Percentiles rank a stretch among this genome's conserved stretches.
phyloP scores from a whole-genome alignment of 768 basidiomycete genomes.

The Pholiota molesta region DNA sequence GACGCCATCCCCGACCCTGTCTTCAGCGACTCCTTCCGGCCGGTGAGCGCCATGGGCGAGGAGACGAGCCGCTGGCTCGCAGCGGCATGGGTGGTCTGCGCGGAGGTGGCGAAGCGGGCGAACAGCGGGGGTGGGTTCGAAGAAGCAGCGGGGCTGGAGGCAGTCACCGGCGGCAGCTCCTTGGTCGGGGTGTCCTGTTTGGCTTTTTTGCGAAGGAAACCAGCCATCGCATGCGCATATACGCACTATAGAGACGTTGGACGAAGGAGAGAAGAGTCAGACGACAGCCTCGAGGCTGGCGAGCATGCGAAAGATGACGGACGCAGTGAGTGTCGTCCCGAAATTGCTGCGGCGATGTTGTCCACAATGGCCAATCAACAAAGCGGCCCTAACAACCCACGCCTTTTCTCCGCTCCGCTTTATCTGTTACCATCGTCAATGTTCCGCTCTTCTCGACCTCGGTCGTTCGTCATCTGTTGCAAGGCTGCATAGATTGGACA shows the following conservation, averaged over 20 bases:
- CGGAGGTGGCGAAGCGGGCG: conserved; percentile 40
- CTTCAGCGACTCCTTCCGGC: conserved; percentile 26
- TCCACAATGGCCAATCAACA: not conserved
- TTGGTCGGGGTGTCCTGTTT: conserved; percentile 33
- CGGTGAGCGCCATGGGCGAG: conserved; percentile 38
- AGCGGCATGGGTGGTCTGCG: conserved; percentile 13
- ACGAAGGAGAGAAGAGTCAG: conserved; percentile 4
- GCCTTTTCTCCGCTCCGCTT: conserved; percentile 6
- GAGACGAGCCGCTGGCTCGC: conserved; percentile 36
- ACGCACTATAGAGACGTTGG: conserved; percentile 6
- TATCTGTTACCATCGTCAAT: not conserved
- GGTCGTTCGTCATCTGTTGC: no score
- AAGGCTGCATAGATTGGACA: no score
- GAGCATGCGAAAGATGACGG: conserved; percentile 18
- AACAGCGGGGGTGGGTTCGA: conserved; percentile 41
- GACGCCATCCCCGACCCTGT: conserved; percentile 17
- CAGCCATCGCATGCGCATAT: conserved; percentile 44
- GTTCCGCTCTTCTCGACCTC: no score
- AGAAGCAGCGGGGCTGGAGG: conserved; percentile 16
- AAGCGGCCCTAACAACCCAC: conserved; percentile 8
- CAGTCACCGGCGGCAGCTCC: conserved; percentile 18
- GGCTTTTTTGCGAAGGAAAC: conserved; percentile 57
- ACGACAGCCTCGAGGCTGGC: conserved; percentile 22
- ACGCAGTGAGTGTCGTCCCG: not conserved
- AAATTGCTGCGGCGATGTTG: conserved; percentile 3